phyloP scores from a whole-genome alignment of 1,284 basidiomycete genomes.

The Tilletia walkeri region DNA sequence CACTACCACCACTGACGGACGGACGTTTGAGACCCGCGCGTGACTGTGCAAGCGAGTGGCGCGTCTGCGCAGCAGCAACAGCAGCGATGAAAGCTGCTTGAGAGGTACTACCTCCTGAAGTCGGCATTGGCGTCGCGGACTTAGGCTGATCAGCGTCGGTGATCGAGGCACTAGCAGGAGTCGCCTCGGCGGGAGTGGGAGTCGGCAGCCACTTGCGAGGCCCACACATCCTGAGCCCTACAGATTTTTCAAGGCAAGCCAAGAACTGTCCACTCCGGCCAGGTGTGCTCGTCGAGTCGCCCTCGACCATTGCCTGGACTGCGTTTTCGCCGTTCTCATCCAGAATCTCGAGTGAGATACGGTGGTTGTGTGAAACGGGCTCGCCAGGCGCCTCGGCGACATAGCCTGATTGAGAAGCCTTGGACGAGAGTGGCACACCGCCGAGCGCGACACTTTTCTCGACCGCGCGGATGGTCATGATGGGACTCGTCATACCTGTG shows the following conservation, averaged over 20 bases:
- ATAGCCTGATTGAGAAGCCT: slow-evolving; percentile 65
- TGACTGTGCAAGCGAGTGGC: slow-evolving; percentile 28
- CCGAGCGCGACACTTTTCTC: slow-evolving; percentile 86
- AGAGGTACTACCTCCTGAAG: slow-evolving; percentile 19
- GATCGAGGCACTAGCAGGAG: not conserved
- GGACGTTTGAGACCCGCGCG: slow-evolving; percentile 13
- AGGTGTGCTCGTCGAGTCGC: slow-evolving; percentile 27
- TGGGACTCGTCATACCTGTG: slow-evolving; percentile 86
- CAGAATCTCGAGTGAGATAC: slow-evolving; percentile 48
- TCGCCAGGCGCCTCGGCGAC: slow-evolving; percentile 81
- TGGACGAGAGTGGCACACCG: slow-evolving; percentile 60
- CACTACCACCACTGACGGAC: slow-evolving; percentile 27
- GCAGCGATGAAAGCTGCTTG: slow-evolving; percentile 31
- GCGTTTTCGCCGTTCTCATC: slow-evolving; percentile 26
- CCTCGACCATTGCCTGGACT: slow-evolving; percentile 17
- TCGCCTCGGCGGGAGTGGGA: not conserved
- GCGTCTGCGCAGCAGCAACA: slow-evolving; percentile 43
- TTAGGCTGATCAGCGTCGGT: not conserved
- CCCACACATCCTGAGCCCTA: slow-evolving; percentile 45
- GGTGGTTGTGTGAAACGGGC: slow-evolving; percentile 90
- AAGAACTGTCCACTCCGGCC: slow-evolving; percentile 46
- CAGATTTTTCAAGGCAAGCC: slow-evolving; percentile 46
- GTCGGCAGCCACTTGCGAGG: slow-evolving; percentile 35
- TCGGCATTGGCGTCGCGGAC: not conserved
- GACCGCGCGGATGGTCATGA: slow-evolving; percentile 87